Conservation (phyloP, 495 filamentous ascomycete genomes). For the Xylaria palmicola region DNA sequence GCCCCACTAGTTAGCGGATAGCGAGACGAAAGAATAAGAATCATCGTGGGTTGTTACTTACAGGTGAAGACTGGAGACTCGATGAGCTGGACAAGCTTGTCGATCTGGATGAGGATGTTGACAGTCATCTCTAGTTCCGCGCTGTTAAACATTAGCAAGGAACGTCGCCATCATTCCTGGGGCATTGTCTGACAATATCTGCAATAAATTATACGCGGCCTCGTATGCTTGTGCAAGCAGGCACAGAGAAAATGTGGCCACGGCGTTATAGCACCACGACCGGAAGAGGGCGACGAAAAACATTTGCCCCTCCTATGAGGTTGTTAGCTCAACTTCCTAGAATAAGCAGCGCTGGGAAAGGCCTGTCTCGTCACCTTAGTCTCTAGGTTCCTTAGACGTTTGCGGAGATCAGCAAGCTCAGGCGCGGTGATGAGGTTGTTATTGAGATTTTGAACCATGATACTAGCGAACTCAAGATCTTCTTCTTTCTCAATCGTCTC, state of each 20-base stretch:
- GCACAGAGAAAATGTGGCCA: conserved; percentile 95
- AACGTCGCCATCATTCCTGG: background rate
- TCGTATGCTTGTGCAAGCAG: conserved; percentile 97
- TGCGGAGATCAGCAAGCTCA: conserved; percentile 85
- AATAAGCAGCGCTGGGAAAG: conserved; percentile 1
- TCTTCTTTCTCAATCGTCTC: conserved; percentile 98
- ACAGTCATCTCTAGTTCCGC: conserved; percentile 99
- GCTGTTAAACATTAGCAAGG: conserved; percentile 47
- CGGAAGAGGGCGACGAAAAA: conserved; percentile 94
- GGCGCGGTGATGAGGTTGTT: conserved; percentile 98
- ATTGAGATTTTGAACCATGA: conserved; percentile 99
- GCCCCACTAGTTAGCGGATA: conserved; percentile 14
- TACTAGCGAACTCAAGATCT: conserved; percentile 96
- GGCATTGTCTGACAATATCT: conserved; percentile 73
- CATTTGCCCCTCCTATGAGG: conserved; percentile 75
- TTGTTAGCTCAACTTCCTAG: background rate
- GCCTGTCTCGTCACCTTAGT: conserved; percentile 57
- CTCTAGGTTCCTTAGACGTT: conserved; percentile 86
- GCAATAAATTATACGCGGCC: conserved; percentile 93
- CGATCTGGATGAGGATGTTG: conserved; percentile 97
- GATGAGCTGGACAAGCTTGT: conserved; percentile 95
- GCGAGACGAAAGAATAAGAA: background rate
- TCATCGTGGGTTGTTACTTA: conserved; percentile 36
- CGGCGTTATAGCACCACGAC: conserved; percentile 98
- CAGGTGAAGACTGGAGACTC: conserved; percentile 98